Conservation (phyloP, 1,139 yeast species). For the Geotrichum restrictum region DNA sequence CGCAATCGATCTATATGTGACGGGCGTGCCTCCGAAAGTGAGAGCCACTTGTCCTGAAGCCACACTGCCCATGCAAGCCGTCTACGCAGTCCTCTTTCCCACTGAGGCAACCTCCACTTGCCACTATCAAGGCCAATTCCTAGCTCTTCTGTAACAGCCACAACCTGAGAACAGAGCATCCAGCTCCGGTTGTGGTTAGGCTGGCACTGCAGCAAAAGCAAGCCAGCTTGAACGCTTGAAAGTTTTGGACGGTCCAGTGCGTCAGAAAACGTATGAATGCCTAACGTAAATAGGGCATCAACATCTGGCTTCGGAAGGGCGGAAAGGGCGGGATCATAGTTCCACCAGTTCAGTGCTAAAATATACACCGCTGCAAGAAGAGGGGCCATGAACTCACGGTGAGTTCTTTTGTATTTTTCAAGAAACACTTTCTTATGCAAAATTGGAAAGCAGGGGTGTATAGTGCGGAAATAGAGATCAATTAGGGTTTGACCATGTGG, state of each 20-base stretch:
- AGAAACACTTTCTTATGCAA: slow-evolving; percentile 44
- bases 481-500: slow-evolving; percentile 44
- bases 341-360: slow-evolving; percentile 46
- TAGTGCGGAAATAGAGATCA: slow-evolving; percentile 42
- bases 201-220: slow-evolving; percentile 41
- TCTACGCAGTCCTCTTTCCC: slow-evolving; percentile 85
- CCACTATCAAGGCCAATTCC: slow-evolving; percentile 84
- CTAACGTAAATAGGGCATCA: slow-evolving; percentile 39
- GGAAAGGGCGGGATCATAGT: slow-evolving; percentile 33
- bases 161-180: slow-evolving; percentile 82
- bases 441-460: slow-evolving; percentile 46
- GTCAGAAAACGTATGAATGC: slow-evolving; percentile 40
- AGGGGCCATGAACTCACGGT: slow-evolving; percentile 47
- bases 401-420: slow-evolving; percentile 46
- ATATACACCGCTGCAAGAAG: slow-evolving; percentile 45
- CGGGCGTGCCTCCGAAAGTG: slow-evolving; percentile 73
- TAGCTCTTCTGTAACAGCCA: slow-evolving; percentile 77
- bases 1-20: slow-evolving; percentile 49
- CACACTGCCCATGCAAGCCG: slow-evolving; percentile 91
- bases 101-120: slow-evolving; percentile 82
- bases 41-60: slow-evolving; percentile 83
- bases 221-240: slow-evolving; percentile 46
- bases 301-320: slow-evolving; percentile 39
- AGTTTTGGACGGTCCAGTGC: slow-evolving; percentile 43
- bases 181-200: slow-evolving; percentile 63